Conservation (phyloP, 2,329 filamentous ascomycete species). For the Grosmannia huntii region DNA sequence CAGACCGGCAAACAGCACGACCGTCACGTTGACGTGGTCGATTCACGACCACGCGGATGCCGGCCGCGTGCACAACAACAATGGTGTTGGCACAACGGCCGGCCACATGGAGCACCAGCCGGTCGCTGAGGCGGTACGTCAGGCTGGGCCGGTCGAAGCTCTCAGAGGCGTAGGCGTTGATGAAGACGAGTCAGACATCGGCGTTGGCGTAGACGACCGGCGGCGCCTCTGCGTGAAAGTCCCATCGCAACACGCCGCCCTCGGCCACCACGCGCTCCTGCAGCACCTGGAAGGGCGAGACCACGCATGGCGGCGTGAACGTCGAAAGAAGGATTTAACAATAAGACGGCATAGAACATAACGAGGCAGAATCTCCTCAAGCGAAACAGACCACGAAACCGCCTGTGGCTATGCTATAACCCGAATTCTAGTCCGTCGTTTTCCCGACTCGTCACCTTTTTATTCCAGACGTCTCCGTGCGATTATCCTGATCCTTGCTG, state of each 20-base stretch:
- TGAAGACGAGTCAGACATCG: conserved; percentile 53
- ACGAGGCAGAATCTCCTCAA: no score
- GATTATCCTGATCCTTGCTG: no score
- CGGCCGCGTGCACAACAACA: conserved; percentile 54
- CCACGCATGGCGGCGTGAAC: conserved; percentile 30
- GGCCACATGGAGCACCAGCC: conserved; percentile 39
- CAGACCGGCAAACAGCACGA: conserved; percentile 45
- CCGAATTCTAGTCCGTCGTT: no score
- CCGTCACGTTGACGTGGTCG: conserved; percentile 45
- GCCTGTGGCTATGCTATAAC: no score
- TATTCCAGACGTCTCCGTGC: no score
- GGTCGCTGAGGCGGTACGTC: conserved; percentile 54
- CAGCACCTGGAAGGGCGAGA: conserved; percentile 42
- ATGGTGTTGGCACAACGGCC: conserved; percentile 44
- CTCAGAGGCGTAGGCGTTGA: conserved; percentile 64
- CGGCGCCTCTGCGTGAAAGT: conserved; percentile 32
- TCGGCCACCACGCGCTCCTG: conserved; percentile 33
- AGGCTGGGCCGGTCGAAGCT: conserved; percentile 56
- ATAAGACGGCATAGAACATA: no score
- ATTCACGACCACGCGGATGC: conserved; percentile 45
- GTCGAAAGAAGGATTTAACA: no score
- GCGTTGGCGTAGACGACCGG: conserved; percentile 29
- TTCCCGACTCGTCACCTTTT: no score
- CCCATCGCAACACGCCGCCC: conserved; percentile 44
- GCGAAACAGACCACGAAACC: no score